Base-by-base conservation (phyloP, 2,329 filamentous ascomycete genomes). In the Phaeosphaeria sp. region DNA sequence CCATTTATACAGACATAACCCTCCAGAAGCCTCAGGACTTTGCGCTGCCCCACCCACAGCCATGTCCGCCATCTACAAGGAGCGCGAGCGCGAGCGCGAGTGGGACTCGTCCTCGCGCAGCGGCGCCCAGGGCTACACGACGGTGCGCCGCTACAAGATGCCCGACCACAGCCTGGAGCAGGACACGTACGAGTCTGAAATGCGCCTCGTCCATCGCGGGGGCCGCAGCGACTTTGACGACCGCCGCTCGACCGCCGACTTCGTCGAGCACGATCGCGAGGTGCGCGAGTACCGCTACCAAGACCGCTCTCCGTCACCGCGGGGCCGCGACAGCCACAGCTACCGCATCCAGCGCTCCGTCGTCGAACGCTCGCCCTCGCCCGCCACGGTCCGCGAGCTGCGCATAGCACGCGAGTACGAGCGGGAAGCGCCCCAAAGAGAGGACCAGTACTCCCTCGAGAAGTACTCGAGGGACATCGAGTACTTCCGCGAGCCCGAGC, bases 71-170 rank as follows among this genome's bases (percentile, higher is more conserved):
- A 72, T 81, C 63, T 80, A 78, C 71, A 79, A 69, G 60, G 56
- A 60, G 50, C 66, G 74, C 59, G 80, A 82, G 52, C 76, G 79
- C 50, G 78, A 81, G 66, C 77, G 79, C 61, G 79, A 81, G 64
- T 80, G 78, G 72, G 79, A 81, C 46, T 71, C 75, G 15, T 70
- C 72, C 30, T 64, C 66, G 46, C 65, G 66, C 53, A 65, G 68
- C 69, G 77, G 77, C 58, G 80, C 61, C 25, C 74, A 73, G 59
- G 72, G 77, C 60, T 84, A 82, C 67, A 84, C 82, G 63, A 85
- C 83, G 6, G 82, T 88, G 65, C 86, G 85, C 71, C 84, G 86
- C 67, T 89, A 89, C 78, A 80, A 81, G 60, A 74, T 83, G n/a
- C 82, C 82, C 50, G 82, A 84, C 49, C 65, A 66, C 52, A 77